Base-by-base conservation (phyloP, 345 rosid species). In the Noccaea caerulescens region DNA sequence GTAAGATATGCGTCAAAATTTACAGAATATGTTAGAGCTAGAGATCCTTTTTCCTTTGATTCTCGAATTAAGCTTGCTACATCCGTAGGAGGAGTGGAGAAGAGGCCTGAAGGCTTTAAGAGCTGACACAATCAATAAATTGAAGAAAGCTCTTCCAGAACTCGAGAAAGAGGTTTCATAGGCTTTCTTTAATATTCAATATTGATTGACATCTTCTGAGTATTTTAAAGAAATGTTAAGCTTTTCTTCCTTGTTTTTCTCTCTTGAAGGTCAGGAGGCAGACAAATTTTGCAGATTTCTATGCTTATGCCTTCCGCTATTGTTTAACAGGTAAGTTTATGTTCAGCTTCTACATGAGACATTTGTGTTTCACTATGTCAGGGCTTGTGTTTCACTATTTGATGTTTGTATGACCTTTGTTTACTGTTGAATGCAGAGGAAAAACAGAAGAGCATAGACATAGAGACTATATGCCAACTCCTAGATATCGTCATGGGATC, bases 11-110 rank as follows among this genome's bases (percentile, higher is more conserved):
- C 41, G 39, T 57, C 5, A 4, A 11, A 10, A 16, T 58, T 46
- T 51, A 50, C 32, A 43, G 25, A 20, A 32, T 41, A 39, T 23
- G 30, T 45, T 3, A 39, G 52, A 47, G 77, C 34, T 44, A 20
- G 53, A 58, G 32, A 66, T 58, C 38, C 13, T 27, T 43, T 58
- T 20, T 36, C 5, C 52, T 16, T 51, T 61, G 12, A n/a, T 53
- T 16, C 18, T 18, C 7, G n/a, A 7, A 5, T 72, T 1, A 43
- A 27, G 42, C 50, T 58, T 59, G 23, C 9, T 60, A 7, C 52
- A 43, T 45, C 77, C 36, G 62, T 71, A 93, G 99, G 98, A 89
- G 69, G 99, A 94, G 80, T 91, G 98, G 96, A 82, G 84, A 76
- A 80, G 89, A 72, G 97, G 95, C 59, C 65, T 94, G 33, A 89